Conservation (phyloP, 1,284 basidiomycete genomes). For the Lentinus polychrous region DNA sequence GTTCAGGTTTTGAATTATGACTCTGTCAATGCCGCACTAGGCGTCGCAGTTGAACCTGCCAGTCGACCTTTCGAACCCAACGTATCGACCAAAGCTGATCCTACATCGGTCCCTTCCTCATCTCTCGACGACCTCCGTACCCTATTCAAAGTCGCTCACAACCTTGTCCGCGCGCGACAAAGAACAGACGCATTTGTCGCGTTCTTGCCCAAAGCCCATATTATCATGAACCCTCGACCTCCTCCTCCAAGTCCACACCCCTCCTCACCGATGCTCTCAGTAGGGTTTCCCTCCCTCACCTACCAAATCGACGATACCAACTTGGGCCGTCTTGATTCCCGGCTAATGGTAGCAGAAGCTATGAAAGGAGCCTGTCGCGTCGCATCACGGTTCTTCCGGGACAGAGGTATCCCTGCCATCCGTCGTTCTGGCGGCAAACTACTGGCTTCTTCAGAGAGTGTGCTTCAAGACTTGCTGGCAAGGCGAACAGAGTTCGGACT, state of each 20-base stretch:
- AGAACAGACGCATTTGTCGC: not conserved
- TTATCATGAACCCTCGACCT: conserved; percentile 14
- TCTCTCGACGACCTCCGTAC: conserved; percentile 2
- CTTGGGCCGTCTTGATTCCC: conserved; percentile 33
- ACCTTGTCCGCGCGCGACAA: conserved; percentile 3
- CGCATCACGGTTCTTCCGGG: conserved; percentile 66
- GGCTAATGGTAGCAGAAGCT: conserved; percentile 65
- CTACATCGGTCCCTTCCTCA: not conserved
- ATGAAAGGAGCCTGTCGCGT: conserved; percentile 82
- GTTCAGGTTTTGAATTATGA: conserved; percentile 66
- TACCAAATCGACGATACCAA: conserved; percentile 34
- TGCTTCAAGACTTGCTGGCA: conserved; percentile 19
- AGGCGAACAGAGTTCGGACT: conserved; percentile 36
- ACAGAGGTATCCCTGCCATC: conserved; percentile 58
- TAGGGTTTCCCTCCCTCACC: conserved; percentile 50
- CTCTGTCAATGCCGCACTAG: conserved; percentile 55
- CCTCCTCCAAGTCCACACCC: conserved; percentile 16
- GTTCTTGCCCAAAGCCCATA: not conserved
- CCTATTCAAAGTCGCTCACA: conserved; percentile 8
- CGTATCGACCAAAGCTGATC: not conserved
- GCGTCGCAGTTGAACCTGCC: conserved; percentile 13
- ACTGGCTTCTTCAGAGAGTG: conserved; percentile 15
- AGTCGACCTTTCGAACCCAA: not conserved
- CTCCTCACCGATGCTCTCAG: conserved; percentile 29
- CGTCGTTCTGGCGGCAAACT: conserved; percentile 44